A percentile compares a stretch with the other conserved stretches of the same genome.
Conservation (phyloP, 208 protist species). For the Crithidia mellificae region DNA sequence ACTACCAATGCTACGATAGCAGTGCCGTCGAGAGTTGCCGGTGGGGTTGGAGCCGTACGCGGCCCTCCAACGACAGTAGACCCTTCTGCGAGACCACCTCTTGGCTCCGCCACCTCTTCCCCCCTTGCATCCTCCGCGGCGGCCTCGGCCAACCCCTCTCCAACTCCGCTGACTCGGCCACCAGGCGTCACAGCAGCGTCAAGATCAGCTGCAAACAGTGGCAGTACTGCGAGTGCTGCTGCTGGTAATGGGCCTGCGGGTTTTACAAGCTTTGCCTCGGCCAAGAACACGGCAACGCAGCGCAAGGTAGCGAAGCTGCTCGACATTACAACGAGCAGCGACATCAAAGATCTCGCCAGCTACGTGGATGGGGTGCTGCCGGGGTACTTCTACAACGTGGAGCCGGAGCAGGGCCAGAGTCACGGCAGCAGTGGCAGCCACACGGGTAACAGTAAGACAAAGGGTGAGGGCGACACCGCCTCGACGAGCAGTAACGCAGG, state of each 20-base stretch:
- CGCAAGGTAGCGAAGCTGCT: slow-evolving; percentile 48
- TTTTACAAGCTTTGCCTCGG: slow-evolving; percentile 1
- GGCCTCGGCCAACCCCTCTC: not conserved
- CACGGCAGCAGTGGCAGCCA: not conserved
- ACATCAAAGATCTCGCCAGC: slow-evolving; percentile 58
- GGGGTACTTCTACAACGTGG: slow-evolving; percentile 36
- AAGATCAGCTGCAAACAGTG: not conserved
- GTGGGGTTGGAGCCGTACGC: too few species aligned
- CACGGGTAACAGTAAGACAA: not conserved
- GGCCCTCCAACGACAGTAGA: too few species aligned
- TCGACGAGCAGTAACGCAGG: slow-evolving; percentile 9
- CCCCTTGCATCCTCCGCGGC: not conserved
- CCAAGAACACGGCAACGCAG: slow-evolving; percentile 24
- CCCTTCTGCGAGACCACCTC: too few species aligned
- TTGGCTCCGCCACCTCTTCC: too few species aligned
- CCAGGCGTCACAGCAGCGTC: not conserved
- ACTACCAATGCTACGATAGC: too few species aligned
- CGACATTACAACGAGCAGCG: slow-evolving; percentile 59
- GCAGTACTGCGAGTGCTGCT: not conserved
- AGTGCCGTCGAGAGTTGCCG: too few species aligned
- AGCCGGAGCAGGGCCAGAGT: too few species aligned
- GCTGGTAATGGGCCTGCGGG: too few species aligned
- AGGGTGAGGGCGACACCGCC: slow-evolving; percentile 6
- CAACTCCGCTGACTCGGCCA: too few species aligned
- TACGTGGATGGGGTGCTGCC: slow-evolving; percentile 68